These are phyloP conservation scores for Inga leiocalycina DNA, from an alignment of 306 rosid species.

Conservation along the genomic window DNA sequence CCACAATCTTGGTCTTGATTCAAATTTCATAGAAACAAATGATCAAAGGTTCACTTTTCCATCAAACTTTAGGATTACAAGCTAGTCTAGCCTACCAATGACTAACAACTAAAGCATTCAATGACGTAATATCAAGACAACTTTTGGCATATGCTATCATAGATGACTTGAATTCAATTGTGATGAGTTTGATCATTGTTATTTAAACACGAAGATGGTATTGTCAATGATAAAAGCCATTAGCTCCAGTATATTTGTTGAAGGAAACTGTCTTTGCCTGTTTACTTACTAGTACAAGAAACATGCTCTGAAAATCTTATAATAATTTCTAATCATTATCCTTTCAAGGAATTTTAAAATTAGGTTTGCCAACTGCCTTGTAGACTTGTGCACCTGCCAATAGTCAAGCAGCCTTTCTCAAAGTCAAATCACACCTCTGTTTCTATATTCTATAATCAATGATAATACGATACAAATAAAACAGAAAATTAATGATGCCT, in stretches of 20 bases:
- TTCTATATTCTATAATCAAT: conserved; percentile 5
- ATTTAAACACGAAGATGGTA: not conserved
- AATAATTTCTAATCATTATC: not conserved
- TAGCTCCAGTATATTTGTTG: conserved; percentile 9
- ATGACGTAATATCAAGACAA: not conserved
- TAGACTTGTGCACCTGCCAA: conserved; percentile 9
- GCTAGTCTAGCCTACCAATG: not conserved
- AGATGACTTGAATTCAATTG: conserved; percentile 4
- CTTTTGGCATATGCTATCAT: too few relatives aligned
- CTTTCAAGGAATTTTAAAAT: conserved; percentile 24
- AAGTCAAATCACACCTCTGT: not conserved
- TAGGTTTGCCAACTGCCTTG: conserved; percentile 22
- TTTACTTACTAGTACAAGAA: not conserved
- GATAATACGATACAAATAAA: not conserved
- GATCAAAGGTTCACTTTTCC: conserved; percentile 10
- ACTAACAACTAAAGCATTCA: not conserved
- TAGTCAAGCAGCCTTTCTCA: conserved; percentile 4
- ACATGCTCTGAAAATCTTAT: conserved; percentile 13
- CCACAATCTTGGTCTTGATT: conserved; percentile 17
- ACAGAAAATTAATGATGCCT: not conserved
- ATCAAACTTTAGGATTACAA: conserved; percentile 14
- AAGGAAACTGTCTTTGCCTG: conserved; percentile 9
- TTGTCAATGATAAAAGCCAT: not conserved
- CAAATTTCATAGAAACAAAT: not conserved
- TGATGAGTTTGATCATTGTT: not conserved